These are phyloP conservation scores for Alternaria conjuncta DNA, from an alignment of 2,329 filamentous ascomycete genomes.

Conservation along the genomic window DNA sequence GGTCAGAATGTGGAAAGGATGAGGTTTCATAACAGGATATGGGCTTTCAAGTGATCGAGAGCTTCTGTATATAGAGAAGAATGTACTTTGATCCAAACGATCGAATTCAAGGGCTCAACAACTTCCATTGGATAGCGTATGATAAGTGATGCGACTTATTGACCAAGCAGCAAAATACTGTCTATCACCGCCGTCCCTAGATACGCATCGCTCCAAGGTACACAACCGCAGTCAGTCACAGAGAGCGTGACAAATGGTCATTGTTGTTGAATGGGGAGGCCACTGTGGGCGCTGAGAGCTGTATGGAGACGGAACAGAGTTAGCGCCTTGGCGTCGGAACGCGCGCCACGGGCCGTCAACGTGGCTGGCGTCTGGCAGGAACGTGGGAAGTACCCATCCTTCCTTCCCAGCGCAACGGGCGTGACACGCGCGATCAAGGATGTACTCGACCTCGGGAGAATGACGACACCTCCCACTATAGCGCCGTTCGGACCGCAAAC, in stretches of 20 bases:
- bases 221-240: neutral
- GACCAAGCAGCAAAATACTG: neutral
- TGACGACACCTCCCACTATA: neutral
- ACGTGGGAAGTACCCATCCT: neutral
- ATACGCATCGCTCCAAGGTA: neutral
- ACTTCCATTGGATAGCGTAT: neutral
- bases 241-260: neutral
- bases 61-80: neutral
- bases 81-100: neutral
- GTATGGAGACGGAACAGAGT: neutral
- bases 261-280: neutral
- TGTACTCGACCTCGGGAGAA: neutral
- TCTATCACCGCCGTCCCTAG: neutral
- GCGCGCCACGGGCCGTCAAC: neutral
- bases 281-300: neutral
- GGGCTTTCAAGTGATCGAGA: neutral
- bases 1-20: neutral
- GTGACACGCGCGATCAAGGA: neutral
- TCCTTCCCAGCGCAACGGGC: neutral
- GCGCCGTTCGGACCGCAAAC: neutral
- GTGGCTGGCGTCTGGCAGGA: neutral
- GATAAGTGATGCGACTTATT: neutral
- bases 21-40: neutral
- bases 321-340: neutral
- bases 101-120: neutral